A percentile compares a stretch with the other conserved stretches of the same genome.
These are phyloP conservation scores for Sphaerulina musiva DNA, from an alignment of 2,329 filamentous ascomycete genomes.

Conservation along the genomic window DNA sequence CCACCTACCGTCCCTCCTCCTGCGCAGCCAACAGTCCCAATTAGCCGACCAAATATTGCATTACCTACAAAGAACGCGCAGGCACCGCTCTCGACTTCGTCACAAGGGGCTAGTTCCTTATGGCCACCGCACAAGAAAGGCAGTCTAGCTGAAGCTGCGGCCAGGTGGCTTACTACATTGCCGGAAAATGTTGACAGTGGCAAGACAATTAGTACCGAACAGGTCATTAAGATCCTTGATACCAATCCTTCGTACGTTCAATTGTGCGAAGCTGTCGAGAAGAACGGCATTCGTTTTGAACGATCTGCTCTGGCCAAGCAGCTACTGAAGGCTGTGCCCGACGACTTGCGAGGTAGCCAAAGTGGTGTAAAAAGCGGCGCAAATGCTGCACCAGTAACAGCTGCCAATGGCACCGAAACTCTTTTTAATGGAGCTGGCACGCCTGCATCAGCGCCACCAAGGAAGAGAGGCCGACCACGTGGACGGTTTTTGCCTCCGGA, in stretches of 20 bases:
- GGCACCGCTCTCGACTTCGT: neutral
- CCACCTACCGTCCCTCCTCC: neutral
- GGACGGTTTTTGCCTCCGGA: slow-evolving; percentile 14
- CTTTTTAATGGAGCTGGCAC: neutral
- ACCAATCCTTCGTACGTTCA: slow-evolving; percentile 51
- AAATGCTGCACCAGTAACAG: neutral
- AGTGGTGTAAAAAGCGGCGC: slow-evolving; percentile 7
- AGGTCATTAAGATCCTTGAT: slow-evolving; percentile 45
- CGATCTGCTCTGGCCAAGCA: slow-evolving; percentile 49
- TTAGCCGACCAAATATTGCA: neutral
- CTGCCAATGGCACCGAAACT: neutral
- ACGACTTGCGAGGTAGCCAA: slow-evolving; percentile 26
- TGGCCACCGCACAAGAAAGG: slow-evolving; percentile 50
- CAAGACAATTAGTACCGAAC: slow-evolving; percentile 35
- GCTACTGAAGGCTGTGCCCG: slow-evolving; percentile 43
- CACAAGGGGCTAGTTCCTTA: slow-evolving; percentile 32
- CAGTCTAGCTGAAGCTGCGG: slow-evolving; percentile 46
- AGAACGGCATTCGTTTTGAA: slow-evolving; percentile 45
- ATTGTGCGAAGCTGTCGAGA: slow-evolving; percentile 50
- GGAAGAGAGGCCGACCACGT: slow-evolving; percentile 20
- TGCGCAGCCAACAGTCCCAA: neutral
- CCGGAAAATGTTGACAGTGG: slow-evolving; percentile 42
- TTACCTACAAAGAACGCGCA: slow-evolving; percentile 3
- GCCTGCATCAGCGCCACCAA: slow-evolving; percentile 9
- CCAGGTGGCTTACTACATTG: slow-evolving; percentile 41